phyloP scores from a whole-genome alignment of 2,329 filamentous ascomycete species.

The Cercospora brassicicola region DNA sequence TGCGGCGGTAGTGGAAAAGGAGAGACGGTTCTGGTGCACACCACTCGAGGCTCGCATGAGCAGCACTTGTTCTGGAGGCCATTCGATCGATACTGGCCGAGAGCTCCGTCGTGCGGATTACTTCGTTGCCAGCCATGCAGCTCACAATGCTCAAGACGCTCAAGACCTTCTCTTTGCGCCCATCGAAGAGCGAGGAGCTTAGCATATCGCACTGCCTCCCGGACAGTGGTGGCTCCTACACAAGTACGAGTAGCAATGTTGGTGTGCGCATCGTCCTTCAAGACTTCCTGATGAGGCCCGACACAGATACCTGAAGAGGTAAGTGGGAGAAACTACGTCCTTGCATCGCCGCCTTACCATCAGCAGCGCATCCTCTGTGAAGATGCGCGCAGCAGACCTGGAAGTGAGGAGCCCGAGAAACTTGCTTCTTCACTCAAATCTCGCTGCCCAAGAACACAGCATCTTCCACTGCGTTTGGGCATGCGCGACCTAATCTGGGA shows the following conservation, averaged over 20 bases:
- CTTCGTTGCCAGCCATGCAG: background rate
- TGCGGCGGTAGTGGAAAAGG: background rate
- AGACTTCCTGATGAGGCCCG: background rate
- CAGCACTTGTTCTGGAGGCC: background rate
- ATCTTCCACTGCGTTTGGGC: background rate
- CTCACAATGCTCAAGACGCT: background rate
- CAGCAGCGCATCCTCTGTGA: no score
- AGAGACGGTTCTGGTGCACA: background rate
- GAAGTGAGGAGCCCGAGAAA: no score
- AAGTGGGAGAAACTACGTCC: no score
- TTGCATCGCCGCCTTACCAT: no score
- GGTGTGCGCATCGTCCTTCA: background rate
- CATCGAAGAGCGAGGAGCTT: slow-evolving; percentile 18
- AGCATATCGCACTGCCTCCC: slow-evolving; percentile 21
- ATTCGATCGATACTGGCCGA: background rate
- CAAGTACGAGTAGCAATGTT: background rate
- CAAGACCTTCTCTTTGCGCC: background rate
- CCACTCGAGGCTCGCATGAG: background rate
- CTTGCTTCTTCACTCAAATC: background rate
- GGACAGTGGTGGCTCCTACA: slow-evolving; percentile 22
- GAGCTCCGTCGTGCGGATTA: background rate
- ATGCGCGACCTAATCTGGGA: background rate
- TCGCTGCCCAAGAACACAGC: background rate
- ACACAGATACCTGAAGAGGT: no score
- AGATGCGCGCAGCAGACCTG: no score